phyloP scores from a whole-genome alignment of 495 filamentous ascomycete genomes.

The Thermothielavioides terrestris region DNA sequence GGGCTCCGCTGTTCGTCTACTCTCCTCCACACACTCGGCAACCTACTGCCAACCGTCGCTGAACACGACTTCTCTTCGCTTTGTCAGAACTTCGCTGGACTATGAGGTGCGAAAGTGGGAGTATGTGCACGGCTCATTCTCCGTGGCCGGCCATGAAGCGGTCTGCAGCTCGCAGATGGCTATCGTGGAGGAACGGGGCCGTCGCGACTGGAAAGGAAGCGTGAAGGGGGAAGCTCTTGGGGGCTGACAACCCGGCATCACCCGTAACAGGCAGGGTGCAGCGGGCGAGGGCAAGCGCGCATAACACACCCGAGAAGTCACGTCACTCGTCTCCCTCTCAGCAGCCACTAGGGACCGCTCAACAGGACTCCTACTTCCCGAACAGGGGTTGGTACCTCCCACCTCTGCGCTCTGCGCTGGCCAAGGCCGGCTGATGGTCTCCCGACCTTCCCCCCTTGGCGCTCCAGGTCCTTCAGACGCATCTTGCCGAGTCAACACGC shows the following conservation, averaged over 20 bases:
- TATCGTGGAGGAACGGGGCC: constrained; percentile 11
- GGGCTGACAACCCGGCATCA: constrained; percentile 2
- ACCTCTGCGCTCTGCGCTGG: neutral
- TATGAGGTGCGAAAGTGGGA: constrained; percentile 1
- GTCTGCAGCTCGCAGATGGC: constrained; percentile 20
- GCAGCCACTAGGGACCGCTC: neutral
- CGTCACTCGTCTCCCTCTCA: constrained; percentile 2
- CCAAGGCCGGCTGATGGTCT: neutral
- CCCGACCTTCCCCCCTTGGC: neutral
- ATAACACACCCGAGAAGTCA: constrained; percentile 1
- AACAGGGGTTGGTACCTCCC: neutral
- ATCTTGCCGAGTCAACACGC: neutral
- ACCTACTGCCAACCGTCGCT: neutral
- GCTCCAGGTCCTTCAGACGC: neutral
- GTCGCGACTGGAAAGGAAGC: constrained; percentile 16
- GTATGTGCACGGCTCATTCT: constrained; percentile 4
- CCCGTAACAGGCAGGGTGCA: constrained; percentile 2
- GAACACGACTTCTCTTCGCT: neutral
- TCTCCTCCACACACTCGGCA: neutral
- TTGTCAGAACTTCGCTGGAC: neutral
- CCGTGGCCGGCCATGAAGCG: constrained; percentile 8
- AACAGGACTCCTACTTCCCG: neutral
- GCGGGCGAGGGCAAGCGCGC: neutral
- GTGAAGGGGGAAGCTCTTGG: neutral
- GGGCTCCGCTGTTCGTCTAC: neutral